Conservation (phyloP, 2,329 filamentous ascomycete species). For the Trichophyton equinum region DNA sequence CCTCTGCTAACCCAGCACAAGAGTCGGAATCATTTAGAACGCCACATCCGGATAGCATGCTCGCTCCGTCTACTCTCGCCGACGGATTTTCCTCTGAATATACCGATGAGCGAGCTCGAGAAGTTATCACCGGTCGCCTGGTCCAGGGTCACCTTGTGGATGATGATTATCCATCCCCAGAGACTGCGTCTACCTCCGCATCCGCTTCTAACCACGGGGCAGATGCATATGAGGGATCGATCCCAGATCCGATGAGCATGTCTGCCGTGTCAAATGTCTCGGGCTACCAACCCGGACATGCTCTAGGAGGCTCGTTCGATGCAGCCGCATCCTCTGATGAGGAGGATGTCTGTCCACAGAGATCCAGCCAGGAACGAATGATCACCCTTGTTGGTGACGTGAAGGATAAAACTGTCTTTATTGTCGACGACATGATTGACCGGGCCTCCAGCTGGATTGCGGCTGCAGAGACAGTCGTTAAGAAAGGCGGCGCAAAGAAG, state of each 20-base stretch:
- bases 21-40: background rate
- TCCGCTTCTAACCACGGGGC: slow-evolving; percentile 44
- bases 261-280: slow-evolving; percentile 70
- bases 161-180: slow-evolving; percentile 76
- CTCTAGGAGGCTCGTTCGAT: slow-evolving; percentile 73
- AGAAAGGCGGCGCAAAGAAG: slow-evolving; percentile 78
- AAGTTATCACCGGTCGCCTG: slow-evolving; percentile 82
- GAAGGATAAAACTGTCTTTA: slow-evolving; percentile 72
- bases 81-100: slow-evolving; percentile 38
- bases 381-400: slow-evolving; percentile 97
- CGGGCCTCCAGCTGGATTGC: slow-evolving; percentile 95
- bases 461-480: slow-evolving; percentile 90
- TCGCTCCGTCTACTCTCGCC: background rate
- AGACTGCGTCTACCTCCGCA: slow-evolving; percentile 45
- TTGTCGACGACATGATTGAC: slow-evolving; percentile 98
- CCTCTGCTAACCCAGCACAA: slow-evolving; percentile 3
- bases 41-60: background rate
- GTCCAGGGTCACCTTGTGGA: slow-evolving; percentile 93
- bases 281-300: slow-evolving; percentile 54
- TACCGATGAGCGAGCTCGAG: slow-evolving; percentile 67
- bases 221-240: slow-evolving; percentile 35
- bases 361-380: slow-evolving; percentile 76
- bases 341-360: slow-evolving; percentile 52
- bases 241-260: slow-evolving; percentile 80
- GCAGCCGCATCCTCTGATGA: slow-evolving; percentile 83